These are phyloP conservation scores for Trichosporon sp. DNA, from an alignment of 1,284 basidiomycete genomes.

Conservation along the genomic window DNA sequence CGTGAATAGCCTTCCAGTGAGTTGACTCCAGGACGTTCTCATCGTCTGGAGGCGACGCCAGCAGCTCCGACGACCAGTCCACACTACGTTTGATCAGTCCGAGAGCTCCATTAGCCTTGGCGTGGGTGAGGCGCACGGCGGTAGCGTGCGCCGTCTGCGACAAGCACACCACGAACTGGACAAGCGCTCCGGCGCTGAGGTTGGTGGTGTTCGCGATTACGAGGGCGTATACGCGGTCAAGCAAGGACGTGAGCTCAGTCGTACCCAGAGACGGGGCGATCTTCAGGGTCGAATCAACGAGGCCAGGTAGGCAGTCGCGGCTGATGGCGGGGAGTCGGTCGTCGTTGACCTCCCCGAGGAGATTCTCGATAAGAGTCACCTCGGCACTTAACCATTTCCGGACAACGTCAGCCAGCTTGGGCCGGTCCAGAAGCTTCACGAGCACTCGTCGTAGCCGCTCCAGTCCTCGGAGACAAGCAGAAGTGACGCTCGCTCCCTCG, in stretches of 20 bases:
- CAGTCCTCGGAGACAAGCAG: slow-evolving; percentile 23
- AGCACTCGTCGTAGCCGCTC: slow-evolving; percentile 38
- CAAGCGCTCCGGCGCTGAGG: slow-evolving; percentile 2
- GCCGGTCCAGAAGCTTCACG: slow-evolving; percentile 30
- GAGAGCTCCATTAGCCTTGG: slow-evolving; percentile 39
- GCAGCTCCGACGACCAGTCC: slow-evolving; percentile 31
- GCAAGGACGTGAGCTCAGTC: slow-evolving; percentile 5
- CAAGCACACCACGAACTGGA: slow-evolving; percentile 21
- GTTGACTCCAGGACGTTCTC: slow-evolving; percentile 20
- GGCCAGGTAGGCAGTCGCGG: slow-evolving; percentile 20
- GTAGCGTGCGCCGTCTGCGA: slow-evolving; percentile 28
- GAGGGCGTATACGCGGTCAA: slow-evolving; percentile 21
- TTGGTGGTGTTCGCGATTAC: not conserved
- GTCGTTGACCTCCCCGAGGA: not conserved
- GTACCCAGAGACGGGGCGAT: slow-evolving; percentile 22
- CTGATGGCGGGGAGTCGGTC: not conserved
- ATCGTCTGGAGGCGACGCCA: slow-evolving; percentile 23
- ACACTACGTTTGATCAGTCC: slow-evolving; percentile 42
- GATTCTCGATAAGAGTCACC: slow-evolving; percentile 23
- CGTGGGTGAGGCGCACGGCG: slow-evolving; percentile 46
- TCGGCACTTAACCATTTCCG: slow-evolving; percentile 30
- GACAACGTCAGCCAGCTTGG: not conserved
- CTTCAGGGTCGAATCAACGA: slow-evolving; percentile 26
- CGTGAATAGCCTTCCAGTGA: not conserved
- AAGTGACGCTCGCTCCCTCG: not conserved